Evolutionary conservation across 2,329 filamentous ascomycete genomes (phyloP), one percentile per base, ranked within the genome.

Genomic region (Hymenoscyphus salicellus): DNA sequence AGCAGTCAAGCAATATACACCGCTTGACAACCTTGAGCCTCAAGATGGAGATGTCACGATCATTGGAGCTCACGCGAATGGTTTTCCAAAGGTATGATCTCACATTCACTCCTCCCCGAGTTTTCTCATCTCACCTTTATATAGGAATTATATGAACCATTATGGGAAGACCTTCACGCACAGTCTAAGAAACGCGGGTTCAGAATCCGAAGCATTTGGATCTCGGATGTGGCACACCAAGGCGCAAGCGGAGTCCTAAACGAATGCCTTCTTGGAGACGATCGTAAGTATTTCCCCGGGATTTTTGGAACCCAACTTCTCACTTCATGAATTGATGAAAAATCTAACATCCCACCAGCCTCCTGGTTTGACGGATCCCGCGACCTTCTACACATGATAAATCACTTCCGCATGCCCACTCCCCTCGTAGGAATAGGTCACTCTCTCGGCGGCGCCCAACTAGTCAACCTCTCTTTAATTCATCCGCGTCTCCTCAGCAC

Each of bases 61-160:
- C 65, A 87, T 98, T 63, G 92, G 85, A 11, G 89, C 89, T 4
- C 93, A 97, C 78, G 94, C 92, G 59, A 97, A 97, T 79, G 94
- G 89, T 11, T 97, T 97, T 70, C 90, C 92, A 11, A 98, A 97
- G 83, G 91, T 91, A 76, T 30, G n/a, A 16, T n/a, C 33, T 26
- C n/a, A 32, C 3, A 33, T 55, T 14, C 28, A 58, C 28, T 57
- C 6, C 7, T n/a, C 16, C 20, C 11, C 26, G 16, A 26, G 2
- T 14, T 3, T 43, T 14, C 5, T 17, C 14, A 28, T 38, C 57
- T 59, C 57, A 59, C 36, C 17, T 16, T 28, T 11, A 16, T 60
- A 1, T 63, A 93, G 90, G 94, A 98, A 81, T 78, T 97, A 1
- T 97, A 97, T 74, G 93, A 97, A 73, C 91, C 94, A 0, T 80